Evolutionary conservation across 192 early-diverging fungal species (phyloP).

Genomic region (Coemansia sp.): DNA sequence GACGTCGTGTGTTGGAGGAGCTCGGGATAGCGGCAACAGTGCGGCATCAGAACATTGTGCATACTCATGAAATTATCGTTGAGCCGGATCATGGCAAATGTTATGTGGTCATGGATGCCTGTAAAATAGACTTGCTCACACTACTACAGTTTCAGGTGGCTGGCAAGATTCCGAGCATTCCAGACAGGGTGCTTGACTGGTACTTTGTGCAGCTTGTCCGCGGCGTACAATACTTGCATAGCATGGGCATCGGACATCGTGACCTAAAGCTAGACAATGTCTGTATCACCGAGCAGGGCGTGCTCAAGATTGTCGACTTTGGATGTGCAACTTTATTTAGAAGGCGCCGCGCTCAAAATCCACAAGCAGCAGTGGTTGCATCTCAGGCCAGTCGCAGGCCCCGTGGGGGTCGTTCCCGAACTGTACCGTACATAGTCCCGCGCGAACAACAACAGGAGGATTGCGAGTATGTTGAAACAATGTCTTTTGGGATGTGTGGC

Average conservation of each 20-base stretch:
- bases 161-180: constrained; percentile 29
- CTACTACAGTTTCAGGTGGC: constrained; percentile 62
- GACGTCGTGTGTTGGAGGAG: constrained; percentile 44
- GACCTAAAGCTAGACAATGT: constrained; percentile 96
- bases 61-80: constrained; percentile 66
- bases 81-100: constrained; percentile 56
- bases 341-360: constrained; percentile 3
- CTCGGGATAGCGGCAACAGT: constrained; percentile 49
- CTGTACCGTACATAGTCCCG: constrained; percentile 24
- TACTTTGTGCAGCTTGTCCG: constrained; percentile 78
- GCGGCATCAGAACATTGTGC: constrained; percentile 68
- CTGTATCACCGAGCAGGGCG: constrained; percentile 63
- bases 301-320: constrained; percentile 86
- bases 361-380: constrained; percentile 18
- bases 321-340: constrained; percentile 58
- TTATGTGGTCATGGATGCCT: constrained; percentile 84
- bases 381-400: background rate
- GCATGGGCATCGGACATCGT: constrained; percentile 72
- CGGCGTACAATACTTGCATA: constrained; percentile 79
- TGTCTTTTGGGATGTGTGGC: constrained; percentile 71
- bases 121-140: constrained; percentile 75
- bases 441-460: background rate
- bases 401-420: constrained; percentile 9
- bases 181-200: constrained; percentile 66
- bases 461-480: constrained; percentile 30